A percentile compares a stretch with the other conserved stretches of the same genome.
Evolutionary conservation across 1,284 basidiomycete genomes (phyloP).

Genomic region (Pseudomicrostroma phylloplanum): DNA sequence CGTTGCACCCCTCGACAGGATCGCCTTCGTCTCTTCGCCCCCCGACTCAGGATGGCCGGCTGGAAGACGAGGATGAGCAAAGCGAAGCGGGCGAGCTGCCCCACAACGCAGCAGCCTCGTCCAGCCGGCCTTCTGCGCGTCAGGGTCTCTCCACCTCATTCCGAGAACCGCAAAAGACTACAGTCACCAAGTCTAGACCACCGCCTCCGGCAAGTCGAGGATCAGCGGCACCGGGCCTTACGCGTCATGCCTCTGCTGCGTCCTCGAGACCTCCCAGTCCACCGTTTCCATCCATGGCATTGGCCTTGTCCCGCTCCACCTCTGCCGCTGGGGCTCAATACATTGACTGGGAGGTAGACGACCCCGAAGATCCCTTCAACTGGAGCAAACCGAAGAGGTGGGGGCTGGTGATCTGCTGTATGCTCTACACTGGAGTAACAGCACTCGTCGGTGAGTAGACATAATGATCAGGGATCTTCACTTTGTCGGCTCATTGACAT

Average conservation of each 20-base stretch:
- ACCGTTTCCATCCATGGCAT: constrained; percentile 1
- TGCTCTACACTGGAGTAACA: constrained; percentile 33
- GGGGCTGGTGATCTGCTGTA: constrained; percentile 22
- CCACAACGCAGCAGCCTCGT: too few species aligned
- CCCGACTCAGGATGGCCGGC: too few species aligned
- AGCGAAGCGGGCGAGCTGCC: too few species aligned
- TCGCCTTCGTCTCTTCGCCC: too few species aligned
- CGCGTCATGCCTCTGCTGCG: not conserved
- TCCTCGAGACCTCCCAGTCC: not conserved
- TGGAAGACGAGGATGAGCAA: too few species aligned
- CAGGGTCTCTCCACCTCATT: too few species aligned
- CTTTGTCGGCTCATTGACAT: not conserved
- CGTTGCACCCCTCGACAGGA: too few species aligned
- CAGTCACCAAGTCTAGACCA: too few species aligned
- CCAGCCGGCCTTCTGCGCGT: too few species aligned
- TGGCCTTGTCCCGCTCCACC: not conserved
- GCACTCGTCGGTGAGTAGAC: constrained; percentile 18
- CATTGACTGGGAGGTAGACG: constrained; percentile 30
- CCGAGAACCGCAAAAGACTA: too few species aligned
- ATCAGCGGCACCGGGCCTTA: not conserved
- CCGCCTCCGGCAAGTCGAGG: not conserved
- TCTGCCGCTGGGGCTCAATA: constrained; percentile 13
- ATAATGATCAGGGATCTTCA: not conserved
- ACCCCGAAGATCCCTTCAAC: constrained; percentile 37
- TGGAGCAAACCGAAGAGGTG: constrained; percentile 25